Percentiles rank a stretch among this genome's conserved stretches.
These are phyloP conservation scores for Tetracentron sinense DNA, from an alignment of 164 flowering plant species.

Conservation along the genomic window DNA sequence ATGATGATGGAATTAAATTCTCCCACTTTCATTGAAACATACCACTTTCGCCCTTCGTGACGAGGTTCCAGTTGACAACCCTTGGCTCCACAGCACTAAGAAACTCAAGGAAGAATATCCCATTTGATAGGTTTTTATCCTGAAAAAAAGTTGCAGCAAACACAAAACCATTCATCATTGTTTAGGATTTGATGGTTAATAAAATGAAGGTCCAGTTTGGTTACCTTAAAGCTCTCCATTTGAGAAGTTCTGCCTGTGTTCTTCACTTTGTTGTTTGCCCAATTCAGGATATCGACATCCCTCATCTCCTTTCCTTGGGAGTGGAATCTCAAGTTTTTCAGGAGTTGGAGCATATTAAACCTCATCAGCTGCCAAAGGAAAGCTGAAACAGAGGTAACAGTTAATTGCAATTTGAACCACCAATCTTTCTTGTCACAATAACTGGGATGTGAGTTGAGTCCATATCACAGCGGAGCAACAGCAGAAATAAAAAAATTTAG, in stretches of 20 bases:
- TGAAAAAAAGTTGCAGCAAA: constrained; percentile 19
- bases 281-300: constrained; percentile 69
- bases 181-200: not conserved
- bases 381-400: constrained; percentile 47
- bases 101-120: constrained; percentile 90
- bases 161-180: not conserved
- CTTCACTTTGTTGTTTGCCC: constrained; percentile 86
- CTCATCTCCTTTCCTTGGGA: constrained; percentile 78
- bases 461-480: too few species aligned
- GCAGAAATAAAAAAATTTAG: not conserved
- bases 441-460: too few species aligned
- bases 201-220: not conserved
- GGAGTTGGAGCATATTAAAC: constrained; percentile 76
- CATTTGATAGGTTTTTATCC: constrained; percentile 78
- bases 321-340: constrained; percentile 70
- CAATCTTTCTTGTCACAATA: not conserved
- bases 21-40: constrained; percentile 7
- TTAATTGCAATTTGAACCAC: not conserved
- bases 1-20: not conserved
- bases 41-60: constrained; percentile 83
- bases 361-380: constrained; percentile 96
- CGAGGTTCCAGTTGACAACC: constrained; percentile 90
- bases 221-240: constrained; percentile 86
- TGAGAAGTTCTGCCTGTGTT: constrained; percentile 56
- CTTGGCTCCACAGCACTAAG: constrained; percentile 86